Evolutionary conservation across 73 alveolate genomes (phyloP).

Genomic region (Symbiodinium natans): DNA sequence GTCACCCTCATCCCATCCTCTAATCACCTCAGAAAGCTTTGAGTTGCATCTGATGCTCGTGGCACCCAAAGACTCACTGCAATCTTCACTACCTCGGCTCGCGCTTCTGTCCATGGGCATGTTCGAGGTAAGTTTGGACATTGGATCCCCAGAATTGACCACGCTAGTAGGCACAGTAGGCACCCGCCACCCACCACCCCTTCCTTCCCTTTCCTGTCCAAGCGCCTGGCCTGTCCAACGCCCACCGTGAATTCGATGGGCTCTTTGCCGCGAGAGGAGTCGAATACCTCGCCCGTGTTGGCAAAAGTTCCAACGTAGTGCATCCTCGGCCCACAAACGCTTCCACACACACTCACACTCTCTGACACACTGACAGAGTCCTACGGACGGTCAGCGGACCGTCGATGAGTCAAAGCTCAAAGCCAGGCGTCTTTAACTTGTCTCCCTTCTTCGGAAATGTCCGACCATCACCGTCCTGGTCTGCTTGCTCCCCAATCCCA

Average conservation of each 20-base stretch:
- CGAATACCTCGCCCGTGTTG: conserved; percentile 15
- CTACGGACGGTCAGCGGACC: too few relatives aligned
- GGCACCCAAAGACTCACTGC: too few relatives aligned
- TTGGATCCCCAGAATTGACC: too few relatives aligned
- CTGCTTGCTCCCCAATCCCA: too few relatives aligned
- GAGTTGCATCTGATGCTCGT: too few relatives aligned
- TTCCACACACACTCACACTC: neutral
- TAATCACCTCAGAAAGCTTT: conserved; percentile 9
- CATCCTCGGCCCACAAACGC: conserved; percentile 44
- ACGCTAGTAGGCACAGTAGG: neutral
- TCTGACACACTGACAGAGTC: too few relatives aligned
- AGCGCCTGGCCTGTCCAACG: conserved; percentile 29
- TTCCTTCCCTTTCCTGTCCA: too few relatives aligned
- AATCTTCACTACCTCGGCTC: too few relatives aligned
- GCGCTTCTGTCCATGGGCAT: too few relatives aligned
- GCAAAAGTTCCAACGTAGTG: conserved; percentile 20
- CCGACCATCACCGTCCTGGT: conserved; percentile 54
- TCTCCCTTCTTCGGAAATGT: conserved; percentile 42
- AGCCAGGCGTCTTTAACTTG: conserved; percentile 6
- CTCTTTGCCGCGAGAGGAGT: neutral
- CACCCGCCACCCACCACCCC: neutral
- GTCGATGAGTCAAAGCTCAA: too few relatives aligned
- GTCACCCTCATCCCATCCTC: conserved; percentile 70
- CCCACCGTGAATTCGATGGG: conserved; percentile 35
- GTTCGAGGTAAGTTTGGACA: too few relatives aligned